phyloP scores from a whole-genome alignment of 495 filamentous ascomycete genomes.

The Parmelia sp. region DNA sequence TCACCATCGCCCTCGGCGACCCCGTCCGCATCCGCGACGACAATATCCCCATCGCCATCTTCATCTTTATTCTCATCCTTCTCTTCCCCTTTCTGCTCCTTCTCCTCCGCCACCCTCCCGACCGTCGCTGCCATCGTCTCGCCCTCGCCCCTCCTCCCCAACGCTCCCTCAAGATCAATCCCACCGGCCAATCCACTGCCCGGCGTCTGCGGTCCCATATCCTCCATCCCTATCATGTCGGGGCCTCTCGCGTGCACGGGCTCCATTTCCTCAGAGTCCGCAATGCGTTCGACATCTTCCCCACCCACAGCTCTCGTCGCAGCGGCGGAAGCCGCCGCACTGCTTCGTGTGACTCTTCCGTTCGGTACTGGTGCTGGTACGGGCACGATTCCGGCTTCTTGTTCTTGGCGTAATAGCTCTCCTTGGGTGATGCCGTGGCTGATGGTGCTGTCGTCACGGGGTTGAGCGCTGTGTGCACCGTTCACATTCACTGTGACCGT shows the following conservation, averaged over 20 bases:
- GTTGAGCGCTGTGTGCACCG: slow-evolving; percentile 42
- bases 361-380: slow-evolving; percentile 24
- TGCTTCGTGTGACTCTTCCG: slow-evolving; percentile 21
- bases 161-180: slow-evolving; percentile 21
- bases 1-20: slow-evolving; percentile 20
- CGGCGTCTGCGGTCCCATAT: slow-evolving; percentile 70
- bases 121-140: slow-evolving; percentile 11
- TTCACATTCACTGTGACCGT: slow-evolving; percentile 64
- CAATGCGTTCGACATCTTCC: slow-evolving; percentile 18
- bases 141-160: slow-evolving; percentile 20
- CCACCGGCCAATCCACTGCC: slow-evolving; percentile 22
- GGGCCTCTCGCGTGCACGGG: slow-evolving; percentile 76
- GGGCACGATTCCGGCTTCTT: slow-evolving; percentile 57
- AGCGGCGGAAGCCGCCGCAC: slow-evolving; percentile 22
- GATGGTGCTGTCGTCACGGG: slow-evolving; percentile 25
- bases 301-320: slow-evolving; percentile 32
- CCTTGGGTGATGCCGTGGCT: slow-evolving; percentile 60
- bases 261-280: slow-evolving; percentile 42
- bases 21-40: slow-evolving; percentile 34
- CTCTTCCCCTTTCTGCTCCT: slow-evolving; percentile 13
- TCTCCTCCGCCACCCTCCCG: slow-evolving; percentile 19
- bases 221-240: slow-evolving; percentile 73
- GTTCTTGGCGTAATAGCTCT: slow-evolving; percentile 71
- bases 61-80: slow-evolving; percentile 22
- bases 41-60: slow-evolving; percentile 42